Percentiles rank a stretch among this genome's conserved stretches.
Evolutionary conservation across 768 basidiomycete species (phyloP).

Genomic region (Hygrophorus pudorinus): DNA sequence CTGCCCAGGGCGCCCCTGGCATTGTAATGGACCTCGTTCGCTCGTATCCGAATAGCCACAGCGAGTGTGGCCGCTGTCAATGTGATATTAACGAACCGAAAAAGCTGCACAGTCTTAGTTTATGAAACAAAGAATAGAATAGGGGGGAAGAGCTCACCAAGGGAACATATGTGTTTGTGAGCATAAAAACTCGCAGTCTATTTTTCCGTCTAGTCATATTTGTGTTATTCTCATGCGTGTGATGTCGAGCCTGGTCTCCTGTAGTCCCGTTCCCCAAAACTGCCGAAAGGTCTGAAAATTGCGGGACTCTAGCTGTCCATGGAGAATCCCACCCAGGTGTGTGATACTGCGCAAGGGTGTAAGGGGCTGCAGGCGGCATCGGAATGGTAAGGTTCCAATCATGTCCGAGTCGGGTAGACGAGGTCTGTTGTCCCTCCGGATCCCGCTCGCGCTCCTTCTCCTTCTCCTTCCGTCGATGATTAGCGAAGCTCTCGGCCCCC

Average conservation of each 20-base stretch:
- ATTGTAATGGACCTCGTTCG: conserved; percentile 36
- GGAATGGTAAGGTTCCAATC: too few relatives aligned
- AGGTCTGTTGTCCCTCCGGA: too few relatives aligned
- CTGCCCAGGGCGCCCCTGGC: conserved; percentile 70
- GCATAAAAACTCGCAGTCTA: conserved; percentile 52
- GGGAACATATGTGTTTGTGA: conserved; percentile 71
- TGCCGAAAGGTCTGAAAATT: too few relatives aligned
- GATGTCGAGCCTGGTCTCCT: conserved; percentile 17
- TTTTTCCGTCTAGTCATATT: conserved; percentile 30
- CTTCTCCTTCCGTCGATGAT: too few relatives aligned
- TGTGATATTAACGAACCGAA: conserved; percentile 75
- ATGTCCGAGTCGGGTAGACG: too few relatives aligned
- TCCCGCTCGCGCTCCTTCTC: too few relatives aligned
- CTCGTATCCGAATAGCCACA: conserved; percentile 67
- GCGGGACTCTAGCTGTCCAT: too few relatives aligned
- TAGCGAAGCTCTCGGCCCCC: too few relatives aligned
- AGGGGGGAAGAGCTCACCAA: conserved; percentile 35
- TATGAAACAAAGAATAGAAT: conserved; percentile 1
- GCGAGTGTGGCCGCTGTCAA: conserved; percentile 75
- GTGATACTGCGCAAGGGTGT: too few relatives aligned
- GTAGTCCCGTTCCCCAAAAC: conserved; percentile 5
- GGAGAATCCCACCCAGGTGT: conserved; percentile 56
- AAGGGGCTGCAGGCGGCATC: too few relatives aligned
- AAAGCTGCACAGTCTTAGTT: conserved; percentile 41
- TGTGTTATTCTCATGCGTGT: conserved; percentile 7